Base-by-base conservation (phyloP, 192 early-diverging fungal genomes). In the Coemansia sp. region DNA sequence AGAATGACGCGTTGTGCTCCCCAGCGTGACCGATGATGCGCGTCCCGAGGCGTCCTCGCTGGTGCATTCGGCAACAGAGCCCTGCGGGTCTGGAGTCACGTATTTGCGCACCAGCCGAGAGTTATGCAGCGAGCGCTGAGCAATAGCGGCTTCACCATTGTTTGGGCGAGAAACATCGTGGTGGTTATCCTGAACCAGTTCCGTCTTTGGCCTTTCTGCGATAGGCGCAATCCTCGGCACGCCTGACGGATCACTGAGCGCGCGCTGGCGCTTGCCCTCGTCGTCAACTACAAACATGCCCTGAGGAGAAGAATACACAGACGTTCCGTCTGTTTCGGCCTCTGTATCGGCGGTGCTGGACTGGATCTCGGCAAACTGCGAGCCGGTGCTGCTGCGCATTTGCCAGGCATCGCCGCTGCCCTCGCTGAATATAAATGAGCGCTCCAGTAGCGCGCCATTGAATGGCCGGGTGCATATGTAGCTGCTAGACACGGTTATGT, bases 1-100 rank as follows among this genome's bases (percentile, higher is more conserved):
- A 4, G 60, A 61, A 48, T 61, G 38, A 12, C 60, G 60, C 60
- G 31, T 17, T n/a, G 56, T 30, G 59, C 66, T 68, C 0, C 57
- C 69, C 32, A 71, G 40, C 14, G 69, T 65, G 3, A 60, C 69
- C 18, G 69, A 65, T 29, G 69, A 65, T 2, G 66, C 66, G 18
- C 66, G 59, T 7, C 36, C 66, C 8, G 50, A 54, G 4, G 45
- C 50, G 20, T 67, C 65, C n/a, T 55, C 66, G 59, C 66, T 55
- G 33, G 31, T 28, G 45, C 42, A 32, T 22, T 56, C 42, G 12
- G 20, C 28, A 48, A 28, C 28, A 17, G 42, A 17, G 42, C 42
- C 30, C 25, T 45, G 60, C 25, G 60, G 60, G 31, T 61, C 60
- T 2, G 60, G 60, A 2, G 60, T 61, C 45, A 31, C 60, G 18